Evolutionary conservation across 202 grass and related monocot genomes (phyloP).

Genomic region (Hordeum pubiflorum): DNA sequence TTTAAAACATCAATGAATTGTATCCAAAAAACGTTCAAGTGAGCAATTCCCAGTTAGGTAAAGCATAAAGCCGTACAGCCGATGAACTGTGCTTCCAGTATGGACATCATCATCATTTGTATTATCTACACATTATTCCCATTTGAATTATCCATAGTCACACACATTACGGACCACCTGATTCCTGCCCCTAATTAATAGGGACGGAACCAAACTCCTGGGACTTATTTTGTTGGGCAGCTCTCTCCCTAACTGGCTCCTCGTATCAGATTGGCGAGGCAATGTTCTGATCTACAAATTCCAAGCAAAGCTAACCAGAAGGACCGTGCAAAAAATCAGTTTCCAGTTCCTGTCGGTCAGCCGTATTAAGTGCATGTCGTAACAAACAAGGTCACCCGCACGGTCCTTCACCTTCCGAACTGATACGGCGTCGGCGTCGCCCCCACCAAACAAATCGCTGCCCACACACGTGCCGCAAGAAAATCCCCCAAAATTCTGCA

Average conservation of each 20-base stretch:
- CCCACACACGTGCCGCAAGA: conserved; percentile 21
- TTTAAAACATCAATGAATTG: not conserved
- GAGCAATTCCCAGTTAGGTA: not conserved
- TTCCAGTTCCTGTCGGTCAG: not conserved
- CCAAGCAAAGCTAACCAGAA: not conserved
- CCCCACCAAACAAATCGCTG: conserved; percentile 20
- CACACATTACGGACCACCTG: not conserved
- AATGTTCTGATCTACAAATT: not conserved
- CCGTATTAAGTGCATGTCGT: not conserved
- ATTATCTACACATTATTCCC: not conserved
- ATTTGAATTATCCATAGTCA: not conserved
- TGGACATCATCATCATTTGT: not conserved
- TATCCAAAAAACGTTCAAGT: not conserved
- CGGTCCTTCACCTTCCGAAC: conserved; percentile 23
- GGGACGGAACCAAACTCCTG: not conserved
- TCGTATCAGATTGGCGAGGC: not conserved
- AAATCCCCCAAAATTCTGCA: conserved; percentile 16
- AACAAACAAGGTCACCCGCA: conserved; percentile 1
- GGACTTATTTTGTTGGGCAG: not conserved
- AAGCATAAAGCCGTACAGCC: not conserved
- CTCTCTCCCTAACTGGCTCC: not conserved
- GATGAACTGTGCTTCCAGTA: not conserved
- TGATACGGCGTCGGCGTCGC: conserved; percentile 7
- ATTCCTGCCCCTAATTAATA: not conserved
- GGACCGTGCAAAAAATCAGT: not conserved